Base-by-base conservation (phyloP, 169 alveolate genomes). In the Plasmodium malariae region DNA sequence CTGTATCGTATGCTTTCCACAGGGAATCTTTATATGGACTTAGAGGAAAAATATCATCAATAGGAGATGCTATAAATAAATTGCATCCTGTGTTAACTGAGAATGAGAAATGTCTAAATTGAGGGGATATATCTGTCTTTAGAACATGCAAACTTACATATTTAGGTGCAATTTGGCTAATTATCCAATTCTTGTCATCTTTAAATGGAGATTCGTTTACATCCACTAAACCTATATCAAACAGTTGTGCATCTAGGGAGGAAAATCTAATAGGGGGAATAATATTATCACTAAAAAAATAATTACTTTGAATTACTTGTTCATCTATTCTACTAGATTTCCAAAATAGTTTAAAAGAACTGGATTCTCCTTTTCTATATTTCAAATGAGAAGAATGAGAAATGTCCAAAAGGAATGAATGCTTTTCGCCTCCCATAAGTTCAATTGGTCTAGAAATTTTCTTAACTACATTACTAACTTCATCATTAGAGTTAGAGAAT, bases 321-420 rank as follows among this genome's bases (percentile, higher is more conserved):
- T 93, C 87, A 19, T 91, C 90, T 32, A 74, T 78, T 14, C 90
- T 65, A 24, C 93, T 74, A 6, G 96, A 90, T 63, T 73, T 63
- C 97, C 97, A 93, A 67, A 91, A 60, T 12, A 93, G 74, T 68
- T 92, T 72, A 54, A 62, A 70, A 51, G 94, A 88, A 19, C 67
- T 30, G 5, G 91, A 92, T 59, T 92, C 95, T 14, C 95, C 94
- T 48, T 93, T 67, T 11, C 72, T 68, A 93, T 78, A 94, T 48
- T 95, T 94, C 63, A 94, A 85, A 86, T 95, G 97, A 57, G 95
- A 92, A 28, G 97, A 88, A 83, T 96, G 98, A 86, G 96, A 93
- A 87, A 96, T 71, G 67, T 95, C 98, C 17, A 96, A 80, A 62
- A 94, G 88, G 17, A 96, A 88, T 55, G 92, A 83, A 83, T 96